Conservation (phyloP, 371 early-diverging fungal genomes). For the Zopfochytrium polystomum region DNA sequence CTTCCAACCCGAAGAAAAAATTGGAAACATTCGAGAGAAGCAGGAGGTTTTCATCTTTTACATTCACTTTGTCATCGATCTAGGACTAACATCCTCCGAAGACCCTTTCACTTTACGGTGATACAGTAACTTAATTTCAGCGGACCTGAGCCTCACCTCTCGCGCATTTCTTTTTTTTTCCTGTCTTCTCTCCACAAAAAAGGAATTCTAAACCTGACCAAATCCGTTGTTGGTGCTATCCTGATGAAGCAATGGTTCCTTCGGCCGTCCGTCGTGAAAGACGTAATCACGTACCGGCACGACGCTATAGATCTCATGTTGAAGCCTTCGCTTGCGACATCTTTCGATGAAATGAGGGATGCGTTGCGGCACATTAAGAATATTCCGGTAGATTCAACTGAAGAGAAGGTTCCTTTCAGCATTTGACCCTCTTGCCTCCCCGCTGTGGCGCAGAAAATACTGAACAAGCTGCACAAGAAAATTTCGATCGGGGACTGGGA, state of each 20-base stretch:
- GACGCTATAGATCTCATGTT: slow-evolving; percentile 53
- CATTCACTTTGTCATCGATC: no score
- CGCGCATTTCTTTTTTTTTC: no score
- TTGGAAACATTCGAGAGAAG: no score
- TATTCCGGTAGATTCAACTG: slow-evolving; percentile 43
- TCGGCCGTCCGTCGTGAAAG: slow-evolving; percentile 54
- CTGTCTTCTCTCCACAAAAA: no score
- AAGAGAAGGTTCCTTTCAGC: not conserved
- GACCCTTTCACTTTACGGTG: no score
- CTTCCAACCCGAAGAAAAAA: no score
- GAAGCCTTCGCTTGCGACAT: slow-evolving; percentile 34
- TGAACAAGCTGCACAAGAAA: slow-evolving; percentile 51
- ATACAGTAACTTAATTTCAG: no score
- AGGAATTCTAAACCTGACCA: slow-evolving; percentile 64
- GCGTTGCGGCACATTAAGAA: slow-evolving; percentile 61
- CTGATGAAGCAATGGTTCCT: slow-evolving; percentile 64
- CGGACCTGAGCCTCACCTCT: no score
- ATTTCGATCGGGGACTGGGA: slow-evolving; percentile 66
- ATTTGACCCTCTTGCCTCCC: not conserved
- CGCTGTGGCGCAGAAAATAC: slow-evolving; percentile 34
- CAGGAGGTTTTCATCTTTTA: no score
- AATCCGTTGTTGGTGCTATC: slow-evolving; percentile 56
- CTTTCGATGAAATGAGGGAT: slow-evolving; percentile 37
- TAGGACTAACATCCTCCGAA: no score
- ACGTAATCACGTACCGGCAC: slow-evolving; percentile 53